Evolutionary conservation across 495 filamentous ascomycete species (phyloP).

Genomic region (Pyronema omphalodes): DNA sequence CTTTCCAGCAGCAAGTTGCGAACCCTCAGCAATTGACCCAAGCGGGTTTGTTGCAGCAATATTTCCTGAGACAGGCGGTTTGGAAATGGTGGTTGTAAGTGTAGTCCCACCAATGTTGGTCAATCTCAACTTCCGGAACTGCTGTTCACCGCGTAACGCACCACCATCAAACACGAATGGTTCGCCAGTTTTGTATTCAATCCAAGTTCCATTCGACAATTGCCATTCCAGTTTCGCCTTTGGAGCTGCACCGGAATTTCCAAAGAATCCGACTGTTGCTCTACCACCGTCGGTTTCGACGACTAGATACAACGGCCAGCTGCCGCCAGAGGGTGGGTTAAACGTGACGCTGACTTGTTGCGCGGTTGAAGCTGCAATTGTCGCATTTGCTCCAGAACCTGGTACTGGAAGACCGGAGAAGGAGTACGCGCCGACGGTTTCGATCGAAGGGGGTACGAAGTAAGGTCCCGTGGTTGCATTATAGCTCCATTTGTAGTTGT

Average conservation of each 20-base stretch:
- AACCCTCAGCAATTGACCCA: slow-evolving; percentile 26
- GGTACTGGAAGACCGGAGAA: slow-evolving; percentile 22
- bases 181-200: slow-evolving; percentile 18
- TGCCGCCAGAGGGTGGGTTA: slow-evolving; percentile 18
- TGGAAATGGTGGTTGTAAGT: slow-evolving; percentile 28
- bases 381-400: neutral
- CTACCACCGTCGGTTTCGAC: slow-evolving; percentile 23
- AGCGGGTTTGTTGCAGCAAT: slow-evolving; percentile 26
- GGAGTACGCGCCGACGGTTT: slow-evolving; percentile 19
- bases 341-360: slow-evolving; percentile 22
- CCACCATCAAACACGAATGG: slow-evolving; percentile 25
- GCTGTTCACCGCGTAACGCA: slow-evolving; percentile 21
- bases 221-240: slow-evolving; percentile 27
- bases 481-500: slow-evolving; percentile 12
- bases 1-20: slow-evolving; percentile 20
- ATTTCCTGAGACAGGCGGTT: slow-evolving; percentile 28
- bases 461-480: slow-evolving; percentile 13
- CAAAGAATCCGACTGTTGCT: slow-evolving; percentile 23
- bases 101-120: slow-evolving; percentile 25
- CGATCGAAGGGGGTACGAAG: slow-evolving; percentile 2
- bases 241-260: slow-evolving; percentile 20
- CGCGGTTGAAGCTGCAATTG: slow-evolving; percentile 11
- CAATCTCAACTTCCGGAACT: slow-evolving; percentile 24
- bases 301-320: slow-evolving; percentile 21
- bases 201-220: slow-evolving; percentile 25